Percentiles rank a stretch among this genome's conserved stretches.
phyloP scores from a whole-genome alignment of 1,284 basidiomycete genomes.

The Grifola frondosa region DNA sequence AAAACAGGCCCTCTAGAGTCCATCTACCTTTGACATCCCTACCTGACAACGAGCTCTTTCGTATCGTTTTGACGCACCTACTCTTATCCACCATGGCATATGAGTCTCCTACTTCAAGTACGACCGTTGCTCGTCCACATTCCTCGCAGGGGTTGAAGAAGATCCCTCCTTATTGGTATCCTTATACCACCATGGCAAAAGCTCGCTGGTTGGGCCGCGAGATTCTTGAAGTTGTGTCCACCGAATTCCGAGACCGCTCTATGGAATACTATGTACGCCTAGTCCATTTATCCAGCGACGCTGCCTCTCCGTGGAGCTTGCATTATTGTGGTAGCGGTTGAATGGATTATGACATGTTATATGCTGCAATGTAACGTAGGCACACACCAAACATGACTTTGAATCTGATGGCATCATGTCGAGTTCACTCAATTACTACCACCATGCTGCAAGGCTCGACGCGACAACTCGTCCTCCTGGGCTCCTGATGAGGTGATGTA shows the following conservation, averaged over 20 bases:
- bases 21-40: slow-evolving; percentile 12
- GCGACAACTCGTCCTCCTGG: too few relatives aligned
- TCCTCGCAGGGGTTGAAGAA: slow-evolving; percentile 55
- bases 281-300: too few relatives aligned
- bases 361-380: slow-evolving; percentile 7
- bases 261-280: slow-evolving; percentile 88
- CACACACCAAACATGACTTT: too few relatives aligned
- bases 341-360: slow-evolving; percentile 4
- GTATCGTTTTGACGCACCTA: slow-evolving; percentile 18
- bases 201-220: slow-evolving; percentile 85
- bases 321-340: background rate
- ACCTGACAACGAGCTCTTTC: slow-evolving; percentile 21
- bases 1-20: slow-evolving; percentile 6
- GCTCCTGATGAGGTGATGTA: too few relatives aligned
- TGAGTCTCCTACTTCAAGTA: background rate
- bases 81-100: slow-evolving; percentile 19
- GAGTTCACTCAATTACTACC: too few relatives aligned
- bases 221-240: slow-evolving; percentile 82
- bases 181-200: slow-evolving; percentile 91
- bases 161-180: slow-evolving; percentile 77
- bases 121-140: background rate
- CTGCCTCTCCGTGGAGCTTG: too few relatives aligned
- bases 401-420: too few relatives aligned
- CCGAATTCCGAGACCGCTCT: slow-evolving; percentile 87
- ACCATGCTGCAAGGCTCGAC: too few relatives aligned